Evolutionary conservation across 768 basidiomycete genomes (phyloP).

Genomic region (Serendipita vermifera): DNA sequence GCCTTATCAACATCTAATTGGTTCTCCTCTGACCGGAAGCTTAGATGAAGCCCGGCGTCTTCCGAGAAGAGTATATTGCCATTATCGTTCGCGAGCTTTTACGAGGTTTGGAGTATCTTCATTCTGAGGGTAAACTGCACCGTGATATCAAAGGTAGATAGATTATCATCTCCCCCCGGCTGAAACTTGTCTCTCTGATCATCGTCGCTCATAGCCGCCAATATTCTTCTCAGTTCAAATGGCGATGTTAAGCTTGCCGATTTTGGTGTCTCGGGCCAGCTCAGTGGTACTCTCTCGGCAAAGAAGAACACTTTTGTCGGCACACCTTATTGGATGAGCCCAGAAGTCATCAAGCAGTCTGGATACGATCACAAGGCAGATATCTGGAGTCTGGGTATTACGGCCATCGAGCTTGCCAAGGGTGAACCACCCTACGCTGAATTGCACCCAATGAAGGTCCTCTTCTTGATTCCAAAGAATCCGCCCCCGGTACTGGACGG

Average conservation of each 20-base stretch:
- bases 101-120: constrained; percentile 87
- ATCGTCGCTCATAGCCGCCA: constrained; percentile 51
- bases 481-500: constrained; percentile 83
- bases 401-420: constrained; percentile 92
- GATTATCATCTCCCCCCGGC: constrained; percentile 10
- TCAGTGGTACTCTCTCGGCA: constrained; percentile 81
- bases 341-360: constrained; percentile 98
- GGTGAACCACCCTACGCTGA: constrained; percentile 98
- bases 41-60: constrained; percentile 98
- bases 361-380: constrained; percentile 99
- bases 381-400: constrained; percentile 97
- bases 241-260: constrained; percentile 95
- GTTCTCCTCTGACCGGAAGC: constrained; percentile 14
- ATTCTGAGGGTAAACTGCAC: constrained; percentile 91
- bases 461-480: constrained; percentile 98
- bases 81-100: constrained; percentile 90
- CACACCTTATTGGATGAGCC: constrained; percentile 99
- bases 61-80: constrained; percentile 97
- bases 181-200: not conserved
- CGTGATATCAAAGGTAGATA: constrained; percentile 92
- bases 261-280: constrained; percentile 95
- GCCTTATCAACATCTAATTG: constrained; percentile 18
- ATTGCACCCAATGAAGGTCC: constrained; percentile 97
- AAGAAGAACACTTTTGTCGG: constrained; percentile 99
- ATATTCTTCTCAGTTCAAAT: constrained; percentile 79